A percentile compares a stretch with the other conserved stretches of the same genome.
Conservation (phyloP, 169 alveolate species). For the Cardiosporidium cionae region DNA sequence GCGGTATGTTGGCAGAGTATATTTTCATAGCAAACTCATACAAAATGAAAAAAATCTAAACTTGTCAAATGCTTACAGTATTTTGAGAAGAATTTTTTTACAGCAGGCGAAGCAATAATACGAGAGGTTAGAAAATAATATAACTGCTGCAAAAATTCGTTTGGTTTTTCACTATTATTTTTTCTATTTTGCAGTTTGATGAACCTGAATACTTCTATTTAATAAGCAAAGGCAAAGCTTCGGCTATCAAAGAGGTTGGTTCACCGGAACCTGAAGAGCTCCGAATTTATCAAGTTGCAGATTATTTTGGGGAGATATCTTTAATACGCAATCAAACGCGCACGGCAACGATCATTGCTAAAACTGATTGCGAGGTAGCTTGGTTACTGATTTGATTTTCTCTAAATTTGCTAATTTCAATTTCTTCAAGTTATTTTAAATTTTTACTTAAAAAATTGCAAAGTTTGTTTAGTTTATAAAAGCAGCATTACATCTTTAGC, state of each 20-base stretch:
- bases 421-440: too few species aligned
- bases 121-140: background rate
- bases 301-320: conserved; percentile 31
- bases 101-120: background rate
- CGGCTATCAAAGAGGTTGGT: conserved; percentile 10
- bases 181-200: background rate
- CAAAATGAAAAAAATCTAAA: too few species aligned
- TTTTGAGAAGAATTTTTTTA: background rate
- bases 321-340: conserved; percentile 10
- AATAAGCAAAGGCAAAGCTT: conserved; percentile 36
- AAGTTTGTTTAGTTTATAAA: too few species aligned
- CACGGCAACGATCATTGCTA: conserved; percentile 32
- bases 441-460: too few species aligned
- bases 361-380: conserved; percentile 26
- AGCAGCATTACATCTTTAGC: too few species aligned
- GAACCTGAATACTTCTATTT: conserved; percentile 20
- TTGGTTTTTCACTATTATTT: background rate
- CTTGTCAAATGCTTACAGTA: too few species aligned
- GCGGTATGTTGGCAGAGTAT: conserved; percentile 1
- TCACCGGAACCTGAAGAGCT: conserved; percentile 8
- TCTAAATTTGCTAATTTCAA: too few species aligned
- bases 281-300: conserved; percentile 18
- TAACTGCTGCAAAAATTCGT: background rate
- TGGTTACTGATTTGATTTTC: background rate
- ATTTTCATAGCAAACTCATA: background rate